A percentile compares a stretch with the other conserved stretches of the same genome.
Evolutionary conservation across 2,329 filamentous ascomycete species (phyloP).

Genomic region (Ophidiomyces ophidiicola): DNA sequence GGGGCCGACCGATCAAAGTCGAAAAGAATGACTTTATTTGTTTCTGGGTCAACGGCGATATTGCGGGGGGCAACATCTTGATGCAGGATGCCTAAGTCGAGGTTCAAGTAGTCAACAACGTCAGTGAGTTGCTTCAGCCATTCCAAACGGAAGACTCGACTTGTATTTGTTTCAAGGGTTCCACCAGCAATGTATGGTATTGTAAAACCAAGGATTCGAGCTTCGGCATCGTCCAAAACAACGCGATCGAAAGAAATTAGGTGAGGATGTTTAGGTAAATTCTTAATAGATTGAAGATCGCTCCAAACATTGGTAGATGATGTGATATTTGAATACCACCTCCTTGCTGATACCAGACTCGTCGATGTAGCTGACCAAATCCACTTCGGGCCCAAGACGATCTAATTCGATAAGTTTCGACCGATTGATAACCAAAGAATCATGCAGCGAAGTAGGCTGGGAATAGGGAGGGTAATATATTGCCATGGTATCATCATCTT

Average conservation of each 20-base stretch:
- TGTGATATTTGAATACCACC: no score
- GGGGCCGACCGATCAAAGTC: neutral
- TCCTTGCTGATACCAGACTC: no score
- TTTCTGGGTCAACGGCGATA: neutral
- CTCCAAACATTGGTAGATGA: no score
- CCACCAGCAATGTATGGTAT: neutral
- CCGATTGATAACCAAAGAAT: no score
- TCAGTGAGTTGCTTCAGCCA: neutral
- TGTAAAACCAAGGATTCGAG: neutral
- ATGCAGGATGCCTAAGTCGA: neutral
- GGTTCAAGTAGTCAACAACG: slow-evolving; percentile 3
- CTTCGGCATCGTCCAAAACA: neutral
- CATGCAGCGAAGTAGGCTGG: no score
- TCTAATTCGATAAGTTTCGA: no score
- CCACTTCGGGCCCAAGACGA: no score
- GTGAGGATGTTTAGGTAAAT: no score
- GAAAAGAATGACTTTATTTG: neutral
- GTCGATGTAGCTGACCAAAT: no score
- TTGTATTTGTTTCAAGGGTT: neutral
- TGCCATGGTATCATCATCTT: no score
- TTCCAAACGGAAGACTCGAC: neutral
- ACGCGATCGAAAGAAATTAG: neutral
- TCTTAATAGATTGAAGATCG: no score
- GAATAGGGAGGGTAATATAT: no score
- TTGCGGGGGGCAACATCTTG: slow-evolving; percentile 1